These are phyloP conservation scores for Fusarium albidum DNA, from an alignment of 2,329 filamentous ascomycete species.

Conservation along the genomic window DNA sequence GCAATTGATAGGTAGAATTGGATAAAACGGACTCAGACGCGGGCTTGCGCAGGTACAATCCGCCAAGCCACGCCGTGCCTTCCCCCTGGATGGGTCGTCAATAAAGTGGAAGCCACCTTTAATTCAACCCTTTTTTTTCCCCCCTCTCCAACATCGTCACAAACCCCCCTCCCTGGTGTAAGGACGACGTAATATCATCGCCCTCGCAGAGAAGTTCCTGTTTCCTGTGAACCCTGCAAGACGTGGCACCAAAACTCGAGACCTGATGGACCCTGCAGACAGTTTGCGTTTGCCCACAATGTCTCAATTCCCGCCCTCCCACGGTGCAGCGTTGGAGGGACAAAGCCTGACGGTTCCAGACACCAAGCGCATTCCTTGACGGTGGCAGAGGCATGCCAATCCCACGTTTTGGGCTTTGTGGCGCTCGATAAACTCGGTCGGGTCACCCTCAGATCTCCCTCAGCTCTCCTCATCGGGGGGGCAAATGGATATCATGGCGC, in stretches of 20 bases:
- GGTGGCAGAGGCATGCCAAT: conserved; percentile 26
- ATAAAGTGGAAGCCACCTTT: not conserved
- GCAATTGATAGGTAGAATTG: not conserved
- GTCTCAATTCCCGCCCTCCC: conserved; percentile 8
- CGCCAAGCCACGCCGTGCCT: conserved; percentile 3
- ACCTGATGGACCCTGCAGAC: not conserved
- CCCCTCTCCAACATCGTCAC: conserved; percentile 5
- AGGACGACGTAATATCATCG: conserved; percentile 4
- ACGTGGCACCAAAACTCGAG: not conserved
- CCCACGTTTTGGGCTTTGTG: conserved; percentile 29
- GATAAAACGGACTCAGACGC: conserved; percentile 21
- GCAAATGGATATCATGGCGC: too few relatives aligned
- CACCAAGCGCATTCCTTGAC: conserved; percentile 30
- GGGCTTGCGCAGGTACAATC: conserved; percentile 32
- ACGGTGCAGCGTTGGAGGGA: conserved; percentile 3
- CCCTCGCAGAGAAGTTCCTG: not conserved
- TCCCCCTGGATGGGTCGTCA: not conserved
- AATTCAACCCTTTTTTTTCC: conserved; percentile 4
- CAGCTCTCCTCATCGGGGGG: conserved; percentile 19
- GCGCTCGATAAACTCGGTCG: conserved; percentile 19
- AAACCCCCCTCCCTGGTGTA: not conserved
- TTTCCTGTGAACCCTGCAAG: not conserved
- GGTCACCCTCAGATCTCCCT: not conserved
- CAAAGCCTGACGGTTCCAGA: conserved; percentile 14
- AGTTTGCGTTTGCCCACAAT: conserved; percentile 4